These are phyloP conservation scores for Prunus armeniaca DNA, from an alignment of 306 rosid species.

Conservation along the genomic window DNA sequence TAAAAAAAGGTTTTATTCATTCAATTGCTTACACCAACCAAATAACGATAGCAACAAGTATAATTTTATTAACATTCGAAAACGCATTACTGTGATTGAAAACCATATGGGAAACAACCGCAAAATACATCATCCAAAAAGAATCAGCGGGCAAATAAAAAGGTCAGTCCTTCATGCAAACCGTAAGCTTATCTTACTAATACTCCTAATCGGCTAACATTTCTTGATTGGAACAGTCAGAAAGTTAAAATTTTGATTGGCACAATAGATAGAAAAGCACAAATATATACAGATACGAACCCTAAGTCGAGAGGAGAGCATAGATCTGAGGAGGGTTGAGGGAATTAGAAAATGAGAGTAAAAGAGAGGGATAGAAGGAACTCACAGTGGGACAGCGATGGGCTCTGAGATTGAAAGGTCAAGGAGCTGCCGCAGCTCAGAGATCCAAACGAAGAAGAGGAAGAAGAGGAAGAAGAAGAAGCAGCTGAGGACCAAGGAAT, in stretches of 20 bases:
- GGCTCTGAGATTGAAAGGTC: background rate
- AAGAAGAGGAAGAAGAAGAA: background rate
- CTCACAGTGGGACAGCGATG: conserved; percentile 18
- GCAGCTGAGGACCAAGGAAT: background rate
- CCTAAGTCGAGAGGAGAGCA: background rate
- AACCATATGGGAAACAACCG: too few relatives aligned
- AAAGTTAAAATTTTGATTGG: too few relatives aligned
- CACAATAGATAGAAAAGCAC: background rate
- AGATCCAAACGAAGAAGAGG: conserved; percentile 16
- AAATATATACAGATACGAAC: background rate
- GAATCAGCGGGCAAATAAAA: too few relatives aligned
- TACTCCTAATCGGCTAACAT: background rate
- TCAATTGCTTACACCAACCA: too few relatives aligned
- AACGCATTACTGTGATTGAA: too few relatives aligned
- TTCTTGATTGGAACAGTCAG: background rate
- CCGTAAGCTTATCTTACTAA: background rate
- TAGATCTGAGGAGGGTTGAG: conserved; percentile 3
- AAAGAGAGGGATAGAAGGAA: background rate
- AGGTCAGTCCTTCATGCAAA: background rate
- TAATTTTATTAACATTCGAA: too few relatives aligned
- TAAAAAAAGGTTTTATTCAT: too few relatives aligned
- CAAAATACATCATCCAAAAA: too few relatives aligned
- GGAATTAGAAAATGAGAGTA: background rate
- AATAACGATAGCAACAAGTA: too few relatives aligned
- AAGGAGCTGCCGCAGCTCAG: conserved; percentile 26